Evolutionary conservation across 768 basidiomycete species (phyloP).

Genomic region (Crassisporium funariophilum): DNA sequence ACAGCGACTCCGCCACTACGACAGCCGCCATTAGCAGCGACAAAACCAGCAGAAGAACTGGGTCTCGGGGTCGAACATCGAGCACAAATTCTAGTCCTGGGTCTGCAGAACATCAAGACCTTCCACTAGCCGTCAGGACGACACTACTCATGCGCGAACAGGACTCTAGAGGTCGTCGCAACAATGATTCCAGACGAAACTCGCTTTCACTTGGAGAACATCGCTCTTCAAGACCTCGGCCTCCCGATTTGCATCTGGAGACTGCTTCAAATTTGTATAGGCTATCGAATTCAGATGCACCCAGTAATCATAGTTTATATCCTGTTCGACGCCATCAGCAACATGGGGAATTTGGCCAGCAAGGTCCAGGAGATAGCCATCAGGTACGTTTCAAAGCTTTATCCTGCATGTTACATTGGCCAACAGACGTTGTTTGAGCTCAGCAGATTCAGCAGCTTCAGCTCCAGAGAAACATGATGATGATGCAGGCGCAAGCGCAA

Average conservation of each 20-base stretch:
- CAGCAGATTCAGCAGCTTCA: neutral
- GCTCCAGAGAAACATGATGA: neutral
- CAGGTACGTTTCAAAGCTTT: neutral
- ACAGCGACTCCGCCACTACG: slow-evolving; percentile 2
- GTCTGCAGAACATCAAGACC: slow-evolving; percentile 21
- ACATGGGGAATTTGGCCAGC: slow-evolving; percentile 1
- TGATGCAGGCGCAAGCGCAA: neutral
- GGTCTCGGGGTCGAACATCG: slow-evolving; percentile 18
- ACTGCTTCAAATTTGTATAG: slow-evolving; percentile 19
- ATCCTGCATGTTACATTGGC: neutral
- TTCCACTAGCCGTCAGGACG: slow-evolving; percentile 1
- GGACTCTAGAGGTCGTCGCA: slow-evolving; percentile 7
- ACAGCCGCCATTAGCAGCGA: slow-evolving; percentile 9
- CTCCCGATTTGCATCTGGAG: slow-evolving; percentile 32
- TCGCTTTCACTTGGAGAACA: slow-evolving; percentile 26
- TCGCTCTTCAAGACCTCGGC: slow-evolving; percentile 28
- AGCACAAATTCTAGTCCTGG: slow-evolving; percentile 21
- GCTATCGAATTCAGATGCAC: neutral
- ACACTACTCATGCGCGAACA: slow-evolving; percentile 2
- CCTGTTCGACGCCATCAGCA: neutral
- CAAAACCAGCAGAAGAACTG: slow-evolving; percentile 7
- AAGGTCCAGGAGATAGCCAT: neutral
- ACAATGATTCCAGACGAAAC: slow-evolving; percentile 11
- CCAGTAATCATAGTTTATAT: neutral
- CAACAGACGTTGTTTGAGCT: neutral